Percentiles rank a stretch among this genome's conserved stretches.
These are phyloP conservation scores for Penicillium cinerascens DNA, from an alignment of 495 filamentous ascomycete species.

Conservation along the genomic window DNA sequence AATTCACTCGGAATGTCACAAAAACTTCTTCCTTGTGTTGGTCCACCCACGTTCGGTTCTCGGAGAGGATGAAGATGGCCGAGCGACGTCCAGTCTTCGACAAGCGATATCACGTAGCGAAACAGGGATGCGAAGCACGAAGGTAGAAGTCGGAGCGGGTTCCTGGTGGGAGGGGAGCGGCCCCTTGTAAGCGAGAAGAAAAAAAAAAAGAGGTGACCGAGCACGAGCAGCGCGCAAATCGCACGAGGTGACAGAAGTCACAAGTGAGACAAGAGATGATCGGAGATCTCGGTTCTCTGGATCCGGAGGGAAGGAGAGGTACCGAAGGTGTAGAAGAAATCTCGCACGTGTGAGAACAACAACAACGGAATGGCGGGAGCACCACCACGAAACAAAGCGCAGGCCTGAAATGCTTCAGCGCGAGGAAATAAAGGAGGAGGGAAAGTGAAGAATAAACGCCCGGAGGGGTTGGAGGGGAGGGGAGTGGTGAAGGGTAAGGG, in stretches of 20 bases:
- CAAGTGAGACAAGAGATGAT: slow-evolving; percentile 1
- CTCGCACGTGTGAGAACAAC: slow-evolving; percentile 18
- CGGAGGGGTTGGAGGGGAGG: slow-evolving; percentile 16
- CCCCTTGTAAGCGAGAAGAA: not conserved
- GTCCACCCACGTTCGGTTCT: slow-evolving; percentile 3
- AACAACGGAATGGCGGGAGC: slow-evolving; percentile 6
- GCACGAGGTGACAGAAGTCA: slow-evolving; percentile 2
- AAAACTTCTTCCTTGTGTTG: not conserved
- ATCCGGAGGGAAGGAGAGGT: slow-evolving; percentile 5
- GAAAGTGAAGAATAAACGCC: slow-evolving; percentile 11
- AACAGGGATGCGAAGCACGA: slow-evolving; percentile 1
- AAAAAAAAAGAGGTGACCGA: not conserved
- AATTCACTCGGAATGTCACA: not conserved
- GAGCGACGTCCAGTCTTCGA: slow-evolving; percentile 1
- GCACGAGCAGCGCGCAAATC: not conserved
- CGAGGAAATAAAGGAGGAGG: slow-evolving; percentile 6
- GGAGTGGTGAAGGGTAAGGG: slow-evolving; percentile 19
- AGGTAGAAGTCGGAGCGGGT: not conserved
- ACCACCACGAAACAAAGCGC: slow-evolving; percentile 3
- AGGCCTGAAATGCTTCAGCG: not conserved
- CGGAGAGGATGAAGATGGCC: not conserved
- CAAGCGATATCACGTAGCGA: slow-evolving; percentile 8
- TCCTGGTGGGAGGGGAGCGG: slow-evolving; percentile 2
- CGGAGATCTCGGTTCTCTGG: slow-evolving; percentile 2
- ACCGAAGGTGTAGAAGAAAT: slow-evolving; percentile 5